Base-by-base conservation (phyloP, 345 rosid genomes). In the Bruguiera parviflora region DNA sequence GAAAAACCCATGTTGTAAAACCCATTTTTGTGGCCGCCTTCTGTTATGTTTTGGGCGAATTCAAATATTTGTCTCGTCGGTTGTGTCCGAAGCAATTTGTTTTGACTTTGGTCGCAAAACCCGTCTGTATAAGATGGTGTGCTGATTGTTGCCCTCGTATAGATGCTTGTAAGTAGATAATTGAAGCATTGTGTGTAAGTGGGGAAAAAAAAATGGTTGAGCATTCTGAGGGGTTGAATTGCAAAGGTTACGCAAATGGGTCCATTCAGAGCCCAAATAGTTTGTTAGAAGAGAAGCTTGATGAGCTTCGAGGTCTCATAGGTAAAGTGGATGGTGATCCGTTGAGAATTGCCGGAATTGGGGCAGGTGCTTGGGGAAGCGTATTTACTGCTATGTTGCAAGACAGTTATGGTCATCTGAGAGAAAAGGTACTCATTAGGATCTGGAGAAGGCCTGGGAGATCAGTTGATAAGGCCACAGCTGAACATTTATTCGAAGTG, bases 291-390 rank as follows among this genome's bases (percentile, higher is more conserved):
- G 60, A 76, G 61, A 71, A 61, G 60, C 79, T 76, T 9, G 75
- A 71, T 51, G 68, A 76, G 65, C 63, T 71, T 11, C 60, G 66
- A 9, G 35, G 16, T 39, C 35, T 61, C 20, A 1, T 62, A 9
- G 47, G 92, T 22, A 95, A 95, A 76, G 75, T 88, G 2, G 92
- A 90, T 29, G 90, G 90, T 7, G 96, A 90, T 81, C 96, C 97
- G 0, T 71, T 95, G 31, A 90, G 92, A 76, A 88, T 92, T 57
- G 98, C 89, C 4, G 92, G 97, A 22, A 82, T 95, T 28, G 99
- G 99, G 33, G 98, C 96, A 2, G 98, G 99, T 63, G 99, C 98
- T 60, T 95, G 99, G 98, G 98, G 98, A 31, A 92, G 98, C 73
- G 99, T 92, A 46, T 95, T 92, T 70, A 79, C 88, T 66, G 96